A percentile compares a stretch with the other conserved stretches of the same genome.
Evolutionary conservation across 805 yeast species (phyloP).

Genomic region (Ogataea dorogensis): DNA sequence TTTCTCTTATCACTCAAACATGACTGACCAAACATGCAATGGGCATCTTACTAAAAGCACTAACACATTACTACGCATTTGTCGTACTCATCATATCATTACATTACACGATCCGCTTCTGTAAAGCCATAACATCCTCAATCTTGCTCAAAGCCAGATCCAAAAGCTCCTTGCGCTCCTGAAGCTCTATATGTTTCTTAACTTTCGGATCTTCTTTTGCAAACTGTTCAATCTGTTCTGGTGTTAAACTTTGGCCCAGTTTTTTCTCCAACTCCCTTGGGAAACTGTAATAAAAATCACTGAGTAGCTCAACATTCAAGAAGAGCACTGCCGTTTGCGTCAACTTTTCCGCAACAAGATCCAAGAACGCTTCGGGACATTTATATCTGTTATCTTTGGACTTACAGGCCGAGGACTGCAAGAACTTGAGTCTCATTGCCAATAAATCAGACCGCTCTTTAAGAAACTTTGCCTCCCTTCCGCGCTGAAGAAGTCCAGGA

Average conservation of each 20-base stretch:
- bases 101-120: conserved; percentile 34
- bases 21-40: too few species aligned
- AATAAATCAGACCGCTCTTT: conserved; percentile 69
- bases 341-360: conserved; percentile 86
- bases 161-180: conserved; percentile 85
- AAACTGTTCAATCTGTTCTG: conserved; percentile 79
- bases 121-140: conserved; percentile 75
- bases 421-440: conserved; percentile 70
- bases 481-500: conserved; percentile 66
- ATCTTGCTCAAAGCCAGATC: conserved; percentile 83
- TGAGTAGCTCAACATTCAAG: conserved; percentile 86
- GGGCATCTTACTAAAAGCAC: background rate
- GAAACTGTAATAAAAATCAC: conserved; percentile 94
- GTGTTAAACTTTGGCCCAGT: conserved; percentile 58
- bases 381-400: conserved; percentile 77
- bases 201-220: conserved; percentile 95
- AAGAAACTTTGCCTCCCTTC: conserved; percentile 80
- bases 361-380: conserved; percentile 93
- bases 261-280: conserved; percentile 88
- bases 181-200: conserved; percentile 86
- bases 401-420: conserved; percentile 74
- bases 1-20: too few species aligned
- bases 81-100: conserved; percentile 3
- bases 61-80: too few species aligned
- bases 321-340: conserved; percentile 92